Evolutionary conservation across 345 rosid species (phyloP), one percentile per base, ranked within the genome.

Genomic region (Brassica incana): DNA sequence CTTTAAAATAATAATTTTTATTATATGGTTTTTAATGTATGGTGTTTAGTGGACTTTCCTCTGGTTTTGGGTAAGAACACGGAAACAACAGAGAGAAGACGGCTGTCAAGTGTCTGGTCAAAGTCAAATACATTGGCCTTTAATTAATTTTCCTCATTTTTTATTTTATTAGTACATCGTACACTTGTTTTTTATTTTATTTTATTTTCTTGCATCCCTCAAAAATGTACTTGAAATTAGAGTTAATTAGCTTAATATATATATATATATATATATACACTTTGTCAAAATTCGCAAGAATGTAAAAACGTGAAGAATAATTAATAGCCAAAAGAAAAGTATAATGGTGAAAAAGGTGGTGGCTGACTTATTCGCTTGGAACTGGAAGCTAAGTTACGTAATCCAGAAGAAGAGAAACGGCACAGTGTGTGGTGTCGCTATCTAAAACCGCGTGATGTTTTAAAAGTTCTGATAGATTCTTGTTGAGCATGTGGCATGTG

Each of bases 51-150:
- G 78, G 79, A 69, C 52, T 80, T 74, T 68, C 48, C 59, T 74
- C 66, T 79, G 18, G 32, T 60, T 30, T 74, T 36, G 0, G 83
- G 75, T 74, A 62, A 80, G 71, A 74, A 80, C 83, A 80, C 83
- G 83, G 83, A 63, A 80, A 69, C 83, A 35, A 74, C 66, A 74
- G 75, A 63, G 18, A 63, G 75, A 65, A 52, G 71, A 54, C 3
- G 67, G 83, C 79, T 80, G 83, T 69, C 15, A 72, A 56, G 10
- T n/a, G 50, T 52, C 62, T 63, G 71, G 83, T 74, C 75, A 69
- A 69, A 69, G 83, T 80, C 79, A 74, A 68, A 15, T 27, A 27
- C 10, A 29, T 66, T 18, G 4, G 36, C 36, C 40, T 73, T 25
- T 33, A 18, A 9, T 60, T 23, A 1, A 11, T 8, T 71, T 71